Conservation (phyloP, 805 yeast species). For the Candida bentonensis region DNA sequence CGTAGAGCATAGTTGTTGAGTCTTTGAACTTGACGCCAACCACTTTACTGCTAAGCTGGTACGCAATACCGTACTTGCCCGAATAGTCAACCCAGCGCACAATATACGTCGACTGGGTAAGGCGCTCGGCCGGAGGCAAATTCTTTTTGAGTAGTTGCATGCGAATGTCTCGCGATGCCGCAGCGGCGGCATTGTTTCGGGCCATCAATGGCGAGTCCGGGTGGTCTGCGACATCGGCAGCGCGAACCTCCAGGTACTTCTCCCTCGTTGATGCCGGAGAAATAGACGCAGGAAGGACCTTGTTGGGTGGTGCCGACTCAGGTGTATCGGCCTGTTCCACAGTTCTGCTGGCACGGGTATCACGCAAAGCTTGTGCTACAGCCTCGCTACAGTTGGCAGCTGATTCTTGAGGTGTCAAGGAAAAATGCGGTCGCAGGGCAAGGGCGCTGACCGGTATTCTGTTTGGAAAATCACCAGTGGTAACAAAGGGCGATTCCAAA, state of each 20-base stretch:
- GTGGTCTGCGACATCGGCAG: conserved; percentile 15
- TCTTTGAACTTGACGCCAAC: conserved; percentile 86
- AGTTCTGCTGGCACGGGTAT: conserved; percentile 6
- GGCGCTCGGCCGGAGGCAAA: not conserved
- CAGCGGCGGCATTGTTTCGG: conserved; percentile 3
- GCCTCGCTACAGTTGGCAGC: conserved; percentile 51
- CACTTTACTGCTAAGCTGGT: conserved; percentile 78
- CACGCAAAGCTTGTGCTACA: conserved; percentile 49
- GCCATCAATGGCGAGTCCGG: conserved; percentile 6
- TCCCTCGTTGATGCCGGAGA: conserved; percentile 86
- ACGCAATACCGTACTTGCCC: conserved; percentile 88
- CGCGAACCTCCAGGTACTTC: conserved; percentile 46
- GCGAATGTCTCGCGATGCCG: not conserved
- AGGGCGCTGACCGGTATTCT: conserved; percentile 49
- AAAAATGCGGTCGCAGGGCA: conserved; percentile 45
- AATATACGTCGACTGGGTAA: conserved; percentile 43
- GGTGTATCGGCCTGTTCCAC: conserved; percentile 19
- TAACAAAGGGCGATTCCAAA: conserved; percentile 75
- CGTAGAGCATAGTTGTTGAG: conserved; percentile 63
- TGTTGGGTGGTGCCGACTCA: conserved; percentile 19
- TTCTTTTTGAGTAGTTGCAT: not conserved
- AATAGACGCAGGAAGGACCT: conserved; percentile 73
- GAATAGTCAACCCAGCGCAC: conserved; percentile 98
- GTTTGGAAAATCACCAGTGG: conserved; percentile 64
- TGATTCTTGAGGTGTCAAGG: conserved; percentile 45